Conservation (phyloP, 2,329 filamentous ascomycete genomes). For the Cordyceps cicadae region DNA sequence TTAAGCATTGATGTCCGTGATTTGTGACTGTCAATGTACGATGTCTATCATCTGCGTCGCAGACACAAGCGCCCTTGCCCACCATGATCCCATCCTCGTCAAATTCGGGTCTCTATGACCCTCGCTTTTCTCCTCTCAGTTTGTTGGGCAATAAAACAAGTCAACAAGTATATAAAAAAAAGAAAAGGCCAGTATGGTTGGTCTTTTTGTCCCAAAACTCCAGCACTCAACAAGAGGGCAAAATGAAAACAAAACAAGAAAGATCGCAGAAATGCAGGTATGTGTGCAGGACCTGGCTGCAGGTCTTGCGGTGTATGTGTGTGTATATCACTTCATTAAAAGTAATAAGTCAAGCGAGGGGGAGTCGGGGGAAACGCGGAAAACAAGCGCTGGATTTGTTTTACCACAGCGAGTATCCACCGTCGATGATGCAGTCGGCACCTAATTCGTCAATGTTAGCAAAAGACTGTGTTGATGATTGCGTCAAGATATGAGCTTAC, state of each 20-base stretch:
- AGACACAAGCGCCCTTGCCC: background rate
- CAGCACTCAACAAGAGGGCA: background rate
- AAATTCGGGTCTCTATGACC: background rate
- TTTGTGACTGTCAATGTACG: constrained; percentile 8
- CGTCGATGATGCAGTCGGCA: constrained; percentile 53
- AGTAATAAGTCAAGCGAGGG: background rate
- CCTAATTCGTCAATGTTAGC: background rate
- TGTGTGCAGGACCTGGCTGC: background rate
- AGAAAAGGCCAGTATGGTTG: background rate
- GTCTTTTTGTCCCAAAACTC: constrained; percentile 9
- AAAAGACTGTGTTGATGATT: background rate
- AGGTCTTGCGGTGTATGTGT: background rate
- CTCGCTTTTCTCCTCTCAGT: background rate
- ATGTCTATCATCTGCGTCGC: constrained; percentile 1
- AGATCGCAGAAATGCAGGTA: constrained; percentile 7
- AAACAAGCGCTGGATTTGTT: constrained; percentile 8
- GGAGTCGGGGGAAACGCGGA: background rate
- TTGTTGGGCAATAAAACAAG: background rate
- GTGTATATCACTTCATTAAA: background rate
- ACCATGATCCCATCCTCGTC: background rate
- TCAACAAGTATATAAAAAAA: background rate
- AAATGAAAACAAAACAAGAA: constrained; percentile 1
- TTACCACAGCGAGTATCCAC: constrained; percentile 58
- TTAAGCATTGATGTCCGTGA: constrained; percentile 2
- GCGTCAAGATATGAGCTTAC: constrained; percentile 21